phyloP scores from a whole-genome alignment of 2,329 filamentous ascomycete genomes.

The Westerdykella aurantiaca region DNA sequence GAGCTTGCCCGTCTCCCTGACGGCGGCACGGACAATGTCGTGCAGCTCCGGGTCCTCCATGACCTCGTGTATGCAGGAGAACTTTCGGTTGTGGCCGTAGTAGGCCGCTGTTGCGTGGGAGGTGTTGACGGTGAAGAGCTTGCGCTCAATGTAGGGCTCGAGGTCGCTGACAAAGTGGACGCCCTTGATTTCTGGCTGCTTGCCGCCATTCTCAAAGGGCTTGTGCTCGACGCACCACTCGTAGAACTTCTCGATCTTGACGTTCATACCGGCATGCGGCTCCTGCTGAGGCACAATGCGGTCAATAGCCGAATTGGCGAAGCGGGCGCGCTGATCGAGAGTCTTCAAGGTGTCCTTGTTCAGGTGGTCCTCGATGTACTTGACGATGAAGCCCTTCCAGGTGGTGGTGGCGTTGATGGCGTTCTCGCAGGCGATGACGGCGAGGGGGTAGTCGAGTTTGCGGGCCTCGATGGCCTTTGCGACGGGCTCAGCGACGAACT shows the following conservation, averaged over 20 bases:
- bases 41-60: slow-evolving; percentile 76
- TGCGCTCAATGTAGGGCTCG: slow-evolving; percentile 94
- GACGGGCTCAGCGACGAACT: slow-evolving; percentile 92
- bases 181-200: slow-evolving; percentile 71
- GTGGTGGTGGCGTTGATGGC: slow-evolving; percentile 91
- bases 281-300: slow-evolving; percentile 94
- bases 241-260: slow-evolving; percentile 97
- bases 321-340: slow-evolving; percentile 71
- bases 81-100: slow-evolving; percentile 81
- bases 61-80: slow-evolving; percentile 84
- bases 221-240: slow-evolving; percentile 94
- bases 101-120: slow-evolving; percentile 96
- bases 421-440: slow-evolving; percentile 97
- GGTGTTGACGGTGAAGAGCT: slow-evolving; percentile 99
- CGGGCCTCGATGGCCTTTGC: slow-evolving; percentile 86
- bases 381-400: slow-evolving; percentile 73
- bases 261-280: slow-evolving; percentile 71
- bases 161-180: slow-evolving; percentile 92
- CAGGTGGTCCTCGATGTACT: slow-evolving; percentile 60
- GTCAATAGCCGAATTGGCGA: slow-evolving; percentile 97
- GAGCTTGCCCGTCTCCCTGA: slow-evolving; percentile 79
- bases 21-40: slow-evolving; percentile 68
- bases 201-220: slow-evolving; percentile 65
- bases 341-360: slow-evolving; percentile 59
- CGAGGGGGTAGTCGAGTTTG: slow-evolving; percentile 60